These are phyloP conservation scores for Ampelomyces quisqualis DNA, from an alignment of 2,329 filamentous ascomycete genomes.

Conservation along the genomic window DNA sequence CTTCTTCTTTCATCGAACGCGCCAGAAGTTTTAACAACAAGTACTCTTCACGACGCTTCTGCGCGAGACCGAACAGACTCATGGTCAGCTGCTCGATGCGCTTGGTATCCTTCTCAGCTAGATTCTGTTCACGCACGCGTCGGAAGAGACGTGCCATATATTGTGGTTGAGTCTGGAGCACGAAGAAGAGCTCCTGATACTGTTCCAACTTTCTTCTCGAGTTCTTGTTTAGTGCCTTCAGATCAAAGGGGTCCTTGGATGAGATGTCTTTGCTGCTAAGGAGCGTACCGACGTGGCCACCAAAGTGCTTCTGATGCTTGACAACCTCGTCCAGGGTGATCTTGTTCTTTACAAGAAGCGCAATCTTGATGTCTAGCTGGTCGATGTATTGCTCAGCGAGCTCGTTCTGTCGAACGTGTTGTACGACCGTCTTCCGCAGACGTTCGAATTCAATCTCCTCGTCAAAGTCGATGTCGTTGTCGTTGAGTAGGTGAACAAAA, in stretches of 20 bases:
- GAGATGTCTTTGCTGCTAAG: constrained; percentile 85
- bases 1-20: constrained; percentile 80
- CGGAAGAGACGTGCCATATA: constrained; percentile 89
- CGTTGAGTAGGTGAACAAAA: constrained; percentile 95
- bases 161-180: constrained; percentile 92
- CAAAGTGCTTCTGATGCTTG: constrained; percentile 93
- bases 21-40: constrained; percentile 88
- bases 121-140: constrained; percentile 77
- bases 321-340: constrained; percentile 98
- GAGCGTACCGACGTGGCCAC: constrained; percentile 80
- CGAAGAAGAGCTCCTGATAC: constrained; percentile 97
- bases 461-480: constrained; percentile 98
- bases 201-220: constrained; percentile 93
- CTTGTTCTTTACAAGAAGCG: constrained; percentile 97
- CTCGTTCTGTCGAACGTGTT: constrained; percentile 96
- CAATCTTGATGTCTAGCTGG: constrained; percentile 98
- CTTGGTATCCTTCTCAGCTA: constrained; percentile 88
- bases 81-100: constrained; percentile 91
- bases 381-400: constrained; percentile 97
- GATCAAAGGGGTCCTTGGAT: constrained; percentile 88
- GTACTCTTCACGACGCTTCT: constrained; percentile 95
- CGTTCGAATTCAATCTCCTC: constrained; percentile 95
- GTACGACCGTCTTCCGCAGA: constrained; percentile 90
- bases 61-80: constrained; percentile 94
- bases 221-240: constrained; percentile 96